Evolutionary conservation across 2,329 filamentous ascomycete genomes (phyloP).

Genomic region (Penicillium sp.): DNA sequence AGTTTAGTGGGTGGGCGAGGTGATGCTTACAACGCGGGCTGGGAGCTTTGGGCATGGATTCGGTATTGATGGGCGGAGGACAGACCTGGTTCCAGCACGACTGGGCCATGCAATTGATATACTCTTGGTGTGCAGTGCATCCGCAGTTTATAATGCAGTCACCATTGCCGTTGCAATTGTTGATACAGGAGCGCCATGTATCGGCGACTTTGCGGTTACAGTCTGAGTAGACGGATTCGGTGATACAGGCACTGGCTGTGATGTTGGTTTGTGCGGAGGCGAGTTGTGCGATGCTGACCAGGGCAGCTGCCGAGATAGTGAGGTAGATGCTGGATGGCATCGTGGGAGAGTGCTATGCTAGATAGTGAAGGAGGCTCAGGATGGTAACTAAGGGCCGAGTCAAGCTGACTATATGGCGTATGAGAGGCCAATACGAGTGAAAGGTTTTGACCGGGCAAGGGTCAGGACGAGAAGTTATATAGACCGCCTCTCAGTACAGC

Average conservation of each 20-base stretch:
- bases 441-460: neutral
- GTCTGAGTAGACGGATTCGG: conserved; percentile 18
- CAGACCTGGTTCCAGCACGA: conserved; percentile 44
- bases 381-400: neutral
- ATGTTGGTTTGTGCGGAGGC: conserved; percentile 28
- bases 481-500: neutral
- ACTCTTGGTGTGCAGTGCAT: conserved; percentile 27
- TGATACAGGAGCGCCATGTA: conserved; percentile 24
- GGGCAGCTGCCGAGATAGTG: conserved; percentile 13
- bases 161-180: conserved; percentile 22
- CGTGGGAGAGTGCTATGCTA: neutral
- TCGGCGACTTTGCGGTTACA: conserved; percentile 26
- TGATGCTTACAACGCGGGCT: too few relatives aligned
- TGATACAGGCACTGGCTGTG: conserved; percentile 24
- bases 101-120: conserved; percentile 42
- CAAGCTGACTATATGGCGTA: neutral
- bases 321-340: conserved; percentile 22
- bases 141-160: conserved; percentile 27
- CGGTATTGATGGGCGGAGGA: neutral
- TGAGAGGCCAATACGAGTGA: too few relatives aligned
- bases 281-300: conserved; percentile 17
- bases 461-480: neutral
- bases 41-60: too few relatives aligned
- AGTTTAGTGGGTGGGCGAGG: neutral
- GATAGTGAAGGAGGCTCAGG: neutral